Evolutionary conservation across 306 rosid species (phyloP), one percentile per base, ranked within the genome.

Genomic region (Hippophae rhamnoides): DNA sequence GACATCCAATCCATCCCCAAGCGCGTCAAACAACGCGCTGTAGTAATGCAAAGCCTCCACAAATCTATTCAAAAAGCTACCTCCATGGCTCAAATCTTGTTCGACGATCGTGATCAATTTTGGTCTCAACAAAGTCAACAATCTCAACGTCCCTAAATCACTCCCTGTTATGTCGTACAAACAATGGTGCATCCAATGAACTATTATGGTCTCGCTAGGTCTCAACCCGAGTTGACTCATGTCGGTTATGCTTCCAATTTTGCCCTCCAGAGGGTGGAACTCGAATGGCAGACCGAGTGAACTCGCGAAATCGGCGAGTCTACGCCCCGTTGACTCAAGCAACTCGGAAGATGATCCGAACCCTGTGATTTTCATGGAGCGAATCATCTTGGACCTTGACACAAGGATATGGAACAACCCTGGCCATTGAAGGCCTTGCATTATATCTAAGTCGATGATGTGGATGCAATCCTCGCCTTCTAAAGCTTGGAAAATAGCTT

Each of bases 391-490:
- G 0, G 92, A 61, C 11, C 99, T 80, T 6, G 96, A 92, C 0
- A 96, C 96, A 1, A 92, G 81, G 84, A 92, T 92, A 85, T 92
- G 86, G 85, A 92, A 92, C 72, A 92, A 58, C 47, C 96, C 99
- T 14, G 99, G 99, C 99, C 99, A 92, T 66, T 92, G 99, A 13
- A 88, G 99, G 4, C 99, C 96, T 31, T 92, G 99, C 99, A 92
- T 92, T 80, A 92, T 85, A 61, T 92, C 96, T 9, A 92, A 73
- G 18, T 92, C 99, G 72, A 92, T 88, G 64, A 92, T 79, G 84
- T 92, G 99, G 78, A 92, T 71, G 58, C 87, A 83, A 69, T 92
- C 99, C 55, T 88, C 95, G 52, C 99, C 99, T 52, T 92, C 93
- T 25, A 92, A 43, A 0, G 96, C 99, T 43, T 92, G 96, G 80